Percentiles rank a stretch among this genome's conserved stretches.
These are phyloP conservation scores for Sarocladium strictum DNA, from an alignment of 2,329 filamentous ascomycete species.

Conservation along the genomic window DNA sequence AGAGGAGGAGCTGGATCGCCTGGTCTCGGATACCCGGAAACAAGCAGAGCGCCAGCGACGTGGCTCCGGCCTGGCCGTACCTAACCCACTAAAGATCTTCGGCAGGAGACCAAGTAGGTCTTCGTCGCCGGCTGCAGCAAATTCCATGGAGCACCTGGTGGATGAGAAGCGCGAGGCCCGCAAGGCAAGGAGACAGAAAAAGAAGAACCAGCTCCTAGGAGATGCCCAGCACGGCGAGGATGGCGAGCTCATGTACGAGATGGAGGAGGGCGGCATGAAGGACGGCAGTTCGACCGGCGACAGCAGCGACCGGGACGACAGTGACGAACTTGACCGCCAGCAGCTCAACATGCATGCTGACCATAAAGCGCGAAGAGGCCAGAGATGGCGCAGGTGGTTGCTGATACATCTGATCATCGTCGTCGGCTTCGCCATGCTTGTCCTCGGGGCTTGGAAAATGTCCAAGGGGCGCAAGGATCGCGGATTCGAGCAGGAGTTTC, in stretches of 20 bases:
- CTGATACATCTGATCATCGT: constrained; percentile 47
- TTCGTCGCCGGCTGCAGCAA: constrained; percentile 32
- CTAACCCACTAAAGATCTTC: constrained; percentile 43
- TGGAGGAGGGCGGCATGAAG: constrained; percentile 73
- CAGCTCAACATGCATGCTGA: constrained; percentile 42
- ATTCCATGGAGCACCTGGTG: constrained; percentile 32
- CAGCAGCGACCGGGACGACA: constrained; percentile 55
- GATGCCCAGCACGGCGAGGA: constrained; percentile 59
- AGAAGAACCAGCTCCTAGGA: constrained; percentile 45
- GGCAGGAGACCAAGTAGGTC: constrained; percentile 30
- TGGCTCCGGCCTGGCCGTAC: constrained; percentile 42
- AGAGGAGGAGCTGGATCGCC: constrained; percentile 63
- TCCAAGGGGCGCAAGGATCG: constrained; percentile 37
- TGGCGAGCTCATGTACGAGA: constrained; percentile 78
- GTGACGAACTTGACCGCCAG: constrained; percentile 51
- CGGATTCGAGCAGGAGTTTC: constrained; percentile 25
- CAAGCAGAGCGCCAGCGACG: constrained; percentile 44
- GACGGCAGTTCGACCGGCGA: constrained; percentile 60
- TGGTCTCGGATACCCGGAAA: constrained; percentile 48
- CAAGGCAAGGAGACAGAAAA: constrained; percentile 44
- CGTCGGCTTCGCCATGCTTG: constrained; percentile 49
- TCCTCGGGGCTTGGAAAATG: constrained; percentile 53
- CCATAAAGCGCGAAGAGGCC: constrained; percentile 41
- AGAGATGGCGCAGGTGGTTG: constrained; percentile 48
- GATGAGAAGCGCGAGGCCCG: constrained; percentile 23